These are phyloP conservation scores for Schizochytrium sp. DNA, from an alignment of 108 stramenopile genomes.

Conservation along the genomic window DNA sequence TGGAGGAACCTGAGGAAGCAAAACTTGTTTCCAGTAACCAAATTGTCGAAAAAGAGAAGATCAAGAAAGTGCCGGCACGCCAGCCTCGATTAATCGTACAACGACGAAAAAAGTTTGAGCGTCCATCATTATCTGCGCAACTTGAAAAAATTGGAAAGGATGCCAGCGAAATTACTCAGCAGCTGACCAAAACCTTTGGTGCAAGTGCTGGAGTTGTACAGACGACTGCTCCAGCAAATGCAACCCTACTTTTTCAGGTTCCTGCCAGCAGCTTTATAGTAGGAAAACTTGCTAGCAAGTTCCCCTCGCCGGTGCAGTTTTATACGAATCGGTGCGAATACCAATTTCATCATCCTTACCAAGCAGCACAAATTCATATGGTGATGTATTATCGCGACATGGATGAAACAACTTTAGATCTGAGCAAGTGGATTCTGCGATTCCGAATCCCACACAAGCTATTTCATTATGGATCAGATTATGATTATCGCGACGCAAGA, in stretches of 20 bases:
- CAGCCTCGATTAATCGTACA: neutral
- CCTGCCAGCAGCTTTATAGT: neutral
- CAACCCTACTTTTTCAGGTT: neutral
- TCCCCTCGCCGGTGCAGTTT: neutral
- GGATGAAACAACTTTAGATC: neutral
- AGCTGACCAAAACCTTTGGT: slow-evolving; percentile 31
- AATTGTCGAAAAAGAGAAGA: neutral
- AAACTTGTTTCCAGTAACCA: neutral
- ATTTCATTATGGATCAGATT: neutral
- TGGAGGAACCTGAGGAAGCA: neutral
- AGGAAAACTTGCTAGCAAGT: slow-evolving; percentile 13
- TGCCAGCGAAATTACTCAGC: neutral
- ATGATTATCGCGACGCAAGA: slow-evolving; percentile 20
- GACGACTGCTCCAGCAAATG: neutral
- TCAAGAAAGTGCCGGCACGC: neutral
- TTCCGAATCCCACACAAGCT: slow-evolving; percentile 6
- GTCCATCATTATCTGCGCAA: neutral
- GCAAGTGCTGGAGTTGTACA: neutral
- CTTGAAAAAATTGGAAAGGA: slow-evolving; percentile 8
- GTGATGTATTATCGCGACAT: slow-evolving; percentile 45
- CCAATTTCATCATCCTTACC: slow-evolving; percentile 13
- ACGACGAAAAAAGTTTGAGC: neutral
- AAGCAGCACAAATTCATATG: slow-evolving; percentile 16
- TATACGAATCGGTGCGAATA: slow-evolving; percentile 31
- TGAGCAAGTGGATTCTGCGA: neutral